Conservation (phyloP, 78 protist species). For the Dictyostelium purpureum region DNA sequence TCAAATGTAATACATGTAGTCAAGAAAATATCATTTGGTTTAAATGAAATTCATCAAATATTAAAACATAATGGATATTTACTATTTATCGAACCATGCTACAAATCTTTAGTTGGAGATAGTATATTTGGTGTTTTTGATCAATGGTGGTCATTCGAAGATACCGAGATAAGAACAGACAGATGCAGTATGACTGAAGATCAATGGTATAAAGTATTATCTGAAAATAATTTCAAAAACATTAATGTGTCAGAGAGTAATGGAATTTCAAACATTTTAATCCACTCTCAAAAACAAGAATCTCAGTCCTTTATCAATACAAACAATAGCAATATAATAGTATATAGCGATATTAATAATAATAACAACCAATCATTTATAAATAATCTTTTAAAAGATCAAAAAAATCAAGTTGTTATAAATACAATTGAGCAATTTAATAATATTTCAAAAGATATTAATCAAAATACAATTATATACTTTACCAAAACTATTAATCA, state of each 20-base stretch:
- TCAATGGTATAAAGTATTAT: background rate
- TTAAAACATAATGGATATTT: background rate
- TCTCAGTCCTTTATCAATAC: background rate
- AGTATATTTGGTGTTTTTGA: conserved; percentile 18
- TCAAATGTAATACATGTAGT: conserved; percentile 27
- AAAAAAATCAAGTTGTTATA: background rate
- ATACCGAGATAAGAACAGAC: background rate
- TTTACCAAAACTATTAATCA: no score
- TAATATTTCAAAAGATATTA: no score
- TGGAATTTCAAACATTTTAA: background rate
- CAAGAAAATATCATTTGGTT: background rate
- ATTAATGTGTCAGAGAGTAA: background rate
- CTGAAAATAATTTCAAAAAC: background rate
- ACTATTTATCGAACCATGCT: conserved; percentile 2
- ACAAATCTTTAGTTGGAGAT: background rate
- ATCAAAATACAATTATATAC: no score
- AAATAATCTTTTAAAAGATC: no score
- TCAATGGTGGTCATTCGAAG: conserved; percentile 54
- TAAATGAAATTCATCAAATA: background rate
- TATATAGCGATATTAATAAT: background rate
- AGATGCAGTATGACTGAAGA: background rate
- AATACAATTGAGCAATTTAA: no score
- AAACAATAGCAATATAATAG: background rate
- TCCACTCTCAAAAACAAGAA: background rate
- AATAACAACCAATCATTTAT: no score